Evolutionary conservation across 2,329 filamentous ascomycete species (phyloP), one percentile per base, ranked within the genome.

Genomic region (Aspergillus unguis): DNA sequence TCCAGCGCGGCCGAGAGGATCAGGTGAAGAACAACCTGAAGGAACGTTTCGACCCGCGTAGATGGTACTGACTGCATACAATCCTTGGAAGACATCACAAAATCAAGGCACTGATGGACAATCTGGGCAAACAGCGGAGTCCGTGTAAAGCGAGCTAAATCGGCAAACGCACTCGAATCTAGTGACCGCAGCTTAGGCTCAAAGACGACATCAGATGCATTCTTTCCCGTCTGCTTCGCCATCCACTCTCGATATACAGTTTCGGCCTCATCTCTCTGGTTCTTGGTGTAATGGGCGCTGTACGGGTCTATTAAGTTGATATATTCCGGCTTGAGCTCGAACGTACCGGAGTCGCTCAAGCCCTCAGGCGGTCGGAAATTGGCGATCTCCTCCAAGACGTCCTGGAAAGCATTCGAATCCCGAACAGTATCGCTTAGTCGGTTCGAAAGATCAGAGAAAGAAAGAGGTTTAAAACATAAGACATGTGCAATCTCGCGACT

Each of bases 201-300:
- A 67, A 90, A 96, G 2, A 97, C 91, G 54, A 97, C 85, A 49
- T 96, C 91, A 37, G 90, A 85, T 1, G 82, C 76, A 40, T 85
- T 79, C 67, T 92, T 91, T 17, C 92, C 91, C 0, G 87, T 90
- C 72, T 88, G 91, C 74, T 91, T 91, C 8, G 91, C 89, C 77
- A 94, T 85, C 77, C 89, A 87, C 64, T 87, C 86, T 62, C 87
- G 90, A 75, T 94, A 96, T 3, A 91, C 87, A 60, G 83, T 85
- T 71, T 99, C 94, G 0, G 92, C 90, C 69, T 99, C 94, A 66
- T 99, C 94, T 46, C 94, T 84, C 70, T 97, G 92, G 64, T 99
- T 99, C 67, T 96, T 95, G 65, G 86, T 95, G 71, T 96, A 99
- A 66, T 97, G 91, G 5, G 92, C 88, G 65, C 92, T 94, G 69